Evolutionary conservation across 345 rosid genomes (phyloP).

Genomic region (Eucalyptus cloeziana): DNA sequence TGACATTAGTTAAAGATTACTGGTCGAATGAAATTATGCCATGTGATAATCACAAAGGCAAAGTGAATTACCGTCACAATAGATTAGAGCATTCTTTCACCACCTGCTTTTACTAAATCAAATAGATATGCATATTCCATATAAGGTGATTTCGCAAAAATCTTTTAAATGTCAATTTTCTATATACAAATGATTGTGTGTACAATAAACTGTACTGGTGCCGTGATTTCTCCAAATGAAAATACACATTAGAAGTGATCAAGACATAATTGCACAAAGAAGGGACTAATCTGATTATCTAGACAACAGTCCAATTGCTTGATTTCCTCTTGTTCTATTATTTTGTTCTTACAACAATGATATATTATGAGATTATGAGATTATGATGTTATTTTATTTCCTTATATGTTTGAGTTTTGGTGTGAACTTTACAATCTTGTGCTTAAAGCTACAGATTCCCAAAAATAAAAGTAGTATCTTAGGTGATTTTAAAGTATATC

Average conservation of each 20-base stretch:
- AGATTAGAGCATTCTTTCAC: too few relatives aligned
- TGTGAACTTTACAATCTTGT: not conserved
- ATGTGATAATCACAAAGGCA: too few relatives aligned
- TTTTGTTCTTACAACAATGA: not conserved
- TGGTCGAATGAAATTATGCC: too few relatives aligned
- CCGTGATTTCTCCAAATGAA: not conserved
- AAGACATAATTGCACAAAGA: fast-evolving
- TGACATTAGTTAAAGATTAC: too few relatives aligned
- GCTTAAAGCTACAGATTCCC: not conserved
- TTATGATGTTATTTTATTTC: not conserved
- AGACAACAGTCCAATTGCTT: not conserved
- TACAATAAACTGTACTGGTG: not conserved
- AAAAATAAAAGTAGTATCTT: not conserved
- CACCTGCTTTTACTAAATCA: too few relatives aligned
- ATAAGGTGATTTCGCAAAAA: not conserved
- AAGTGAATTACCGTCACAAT: too few relatives aligned
- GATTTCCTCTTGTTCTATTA: not conserved
- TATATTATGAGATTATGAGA: not conserved
- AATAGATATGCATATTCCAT: not conserved
- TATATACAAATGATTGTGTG: fast-evolving
- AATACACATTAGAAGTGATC: not conserved
- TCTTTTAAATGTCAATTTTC: fast-evolving
- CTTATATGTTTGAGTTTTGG: not conserved
- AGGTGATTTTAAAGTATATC: not conserved
- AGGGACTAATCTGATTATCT: not conserved